Conservation (phyloP, 1,284 basidiomycete species). For the Moesziomyces parantarcticus region DNA sequence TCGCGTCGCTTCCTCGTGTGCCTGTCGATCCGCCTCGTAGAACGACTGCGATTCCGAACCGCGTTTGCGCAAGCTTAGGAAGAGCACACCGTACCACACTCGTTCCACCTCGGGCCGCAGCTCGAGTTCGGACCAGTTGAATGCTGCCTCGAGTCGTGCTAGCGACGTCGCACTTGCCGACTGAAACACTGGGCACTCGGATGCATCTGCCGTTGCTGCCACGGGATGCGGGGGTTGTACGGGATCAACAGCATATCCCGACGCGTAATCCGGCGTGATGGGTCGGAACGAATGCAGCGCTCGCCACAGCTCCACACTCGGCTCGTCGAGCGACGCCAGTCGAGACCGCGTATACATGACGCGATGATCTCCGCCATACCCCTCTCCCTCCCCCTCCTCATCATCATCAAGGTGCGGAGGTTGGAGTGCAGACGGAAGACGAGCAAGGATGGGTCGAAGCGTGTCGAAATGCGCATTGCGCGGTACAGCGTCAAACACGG, state of each 20-base stretch:
- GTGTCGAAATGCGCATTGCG: constrained; percentile 44
- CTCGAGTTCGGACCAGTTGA: constrained; percentile 53
- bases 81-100: constrained; percentile 61
- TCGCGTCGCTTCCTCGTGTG: constrained; percentile 60
- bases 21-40: constrained; percentile 56
- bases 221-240: constrained; percentile 33
- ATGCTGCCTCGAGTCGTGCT: constrained; percentile 24
- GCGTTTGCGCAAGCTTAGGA: constrained; percentile 46
- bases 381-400: background rate
- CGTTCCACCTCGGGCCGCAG: constrained; percentile 19
- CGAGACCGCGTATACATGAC: constrained; percentile 54
- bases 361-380: background rate
- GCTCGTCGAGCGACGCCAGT: constrained; percentile 43
- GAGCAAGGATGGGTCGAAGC: constrained; percentile 53
- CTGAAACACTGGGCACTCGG: constrained; percentile 46
- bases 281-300: constrained; percentile 51
- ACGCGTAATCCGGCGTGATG: constrained; percentile 49
- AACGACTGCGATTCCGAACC: constrained; percentile 41
- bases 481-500: constrained; percentile 47
- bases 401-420: background rate
- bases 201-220: background rate
- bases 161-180: constrained; percentile 13
- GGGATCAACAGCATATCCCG: constrained; percentile 41
- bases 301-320: constrained; percentile 46
- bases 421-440: constrained; percentile 27